A percentile compares a stretch with the other conserved stretches of the same genome.
Conservation (phyloP, 2,329 filamentous ascomycete species). For the Ophiostoma himal-ulmi region DNA sequence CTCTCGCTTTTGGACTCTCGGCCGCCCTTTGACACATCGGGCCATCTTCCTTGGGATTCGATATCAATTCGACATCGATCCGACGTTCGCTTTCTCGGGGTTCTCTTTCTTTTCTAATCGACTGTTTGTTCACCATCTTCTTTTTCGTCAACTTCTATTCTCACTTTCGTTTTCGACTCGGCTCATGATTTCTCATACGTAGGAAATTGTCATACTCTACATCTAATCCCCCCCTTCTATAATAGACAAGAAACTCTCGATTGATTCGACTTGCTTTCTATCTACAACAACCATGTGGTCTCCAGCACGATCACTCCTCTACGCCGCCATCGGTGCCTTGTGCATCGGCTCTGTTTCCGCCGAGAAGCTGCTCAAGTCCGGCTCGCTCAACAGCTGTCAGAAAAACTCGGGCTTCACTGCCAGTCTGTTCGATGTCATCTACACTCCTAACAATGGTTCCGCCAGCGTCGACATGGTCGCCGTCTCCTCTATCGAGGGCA, state of each 20-base stretch:
- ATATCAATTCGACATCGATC: background rate
- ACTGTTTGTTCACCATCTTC: background rate
- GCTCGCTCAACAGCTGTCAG: slow-evolving; percentile 70
- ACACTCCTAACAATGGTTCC: slow-evolving; percentile 59
- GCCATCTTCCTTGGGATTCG: background rate
- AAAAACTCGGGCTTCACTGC: slow-evolving; percentile 71
- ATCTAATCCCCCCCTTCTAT: background rate
- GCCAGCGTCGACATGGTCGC: slow-evolving; percentile 65
- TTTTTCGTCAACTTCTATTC: background rate
- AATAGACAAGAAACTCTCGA: background rate
- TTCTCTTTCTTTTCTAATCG: background rate
- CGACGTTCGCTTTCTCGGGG: slow-evolving; percentile 3
- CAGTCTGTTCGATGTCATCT: slow-evolving; percentile 70
- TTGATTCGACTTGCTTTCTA: slow-evolving; percentile 9
- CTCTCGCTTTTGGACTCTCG: slow-evolving; percentile 11
- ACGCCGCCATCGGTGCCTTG: slow-evolving; percentile 38
- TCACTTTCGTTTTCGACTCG: background rate
- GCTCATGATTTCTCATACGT: background rate
- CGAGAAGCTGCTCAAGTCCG: slow-evolving; percentile 41
- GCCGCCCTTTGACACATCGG: background rate
- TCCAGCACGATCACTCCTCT: slow-evolving; percentile 39
- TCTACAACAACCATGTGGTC: slow-evolving; percentile 27
- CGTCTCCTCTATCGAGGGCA: slow-evolving; percentile 66
- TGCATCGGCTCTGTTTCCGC: slow-evolving; percentile 27
- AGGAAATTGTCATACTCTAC: background rate